Evolutionary conservation across 805 yeast genomes (phyloP), one percentile per base, ranked within the genome.

Genomic region (Sugiyamaella boreocaroliniensis): DNA sequence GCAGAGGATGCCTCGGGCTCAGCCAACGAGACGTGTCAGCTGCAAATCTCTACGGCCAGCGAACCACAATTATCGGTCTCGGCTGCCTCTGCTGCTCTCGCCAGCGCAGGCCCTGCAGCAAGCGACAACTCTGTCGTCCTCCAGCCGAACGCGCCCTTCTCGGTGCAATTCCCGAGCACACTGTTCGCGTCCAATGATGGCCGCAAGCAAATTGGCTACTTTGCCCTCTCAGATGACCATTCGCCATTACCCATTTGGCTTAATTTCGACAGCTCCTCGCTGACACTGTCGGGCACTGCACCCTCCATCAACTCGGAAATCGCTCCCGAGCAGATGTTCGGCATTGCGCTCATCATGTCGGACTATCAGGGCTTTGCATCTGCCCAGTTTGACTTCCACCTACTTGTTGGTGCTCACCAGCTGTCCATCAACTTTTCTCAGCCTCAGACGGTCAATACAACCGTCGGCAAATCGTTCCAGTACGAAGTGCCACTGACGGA

Each of bases 211-310:
- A 74, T 77, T 15, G 82, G 83, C 8, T 88, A 85, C 70, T 86
- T 87, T 64, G 97, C 97, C 18, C 78, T 85, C 57, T 81, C 90
- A n/a, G 70, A 75, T 12, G 89, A 87, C 66, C 80, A 90, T 64
- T 79, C 96, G 1, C 92, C 99, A 2, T 74, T 93, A 52, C 99
- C 99, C 40, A 84, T 81, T 64, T 93, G 99, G 98, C 72, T 89
- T 49, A 68, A 71, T 50, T 93, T 92, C 64, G 83, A 89, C 63
- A 61, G 74, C 1, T 62, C 77, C 4, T 71, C 72, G 51, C 71
- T 88, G 58, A 77, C 86, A 18, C 92, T 89, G 68, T 75, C 81
- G 43, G 99, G 99, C 32, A 83, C 84, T 1, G 92, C 96, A 0
- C 99, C 99, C 10, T 74, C 85, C 7, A 87, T 87, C 32, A 85